Evolutionary conservation across 352 stramenopile species (phyloP), one percentile per base, ranked within the genome.

Genomic region (Pelagophyceae sp.): DNA sequence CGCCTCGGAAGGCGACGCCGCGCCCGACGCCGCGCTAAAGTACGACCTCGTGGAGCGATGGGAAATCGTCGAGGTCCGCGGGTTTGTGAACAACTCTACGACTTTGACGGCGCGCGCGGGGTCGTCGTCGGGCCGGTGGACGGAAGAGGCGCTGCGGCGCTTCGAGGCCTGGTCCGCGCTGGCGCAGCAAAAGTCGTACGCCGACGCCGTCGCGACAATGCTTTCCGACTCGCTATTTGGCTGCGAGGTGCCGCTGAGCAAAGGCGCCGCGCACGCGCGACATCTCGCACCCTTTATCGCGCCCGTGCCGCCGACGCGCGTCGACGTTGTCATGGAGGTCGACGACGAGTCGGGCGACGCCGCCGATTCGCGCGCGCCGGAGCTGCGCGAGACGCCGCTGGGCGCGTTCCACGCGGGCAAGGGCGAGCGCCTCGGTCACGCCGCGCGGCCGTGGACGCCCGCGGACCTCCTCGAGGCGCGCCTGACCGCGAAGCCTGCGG

Each of bases 161-260:
- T 74, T 51, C 35, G 35, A 58, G 2, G 11, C 67, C 20, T 74
- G 67, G 67, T 1, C 2, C 15, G n/a, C 35, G 15, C 2, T 58
- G 1, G 35, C 38, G 15, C 3, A 51, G 35, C 35, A 37, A 3
- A 2, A 15, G 33, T 38, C 67, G 0, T 74, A 74, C n/a, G 11
- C 67, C 17, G 33, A 50, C 35, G 67, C 67, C 2, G 67, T 74
- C 67, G 23, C 17, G 33, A 37, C 67, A 19, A 74, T 74, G 67
- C 5, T 58, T 2, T 54, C 33, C 20, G 67, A 74, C 38, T 74
- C 67, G 2, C 2, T 74, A 1, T 74, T 74, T n/a, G 35, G 67
- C 35, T 35, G 35, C 35, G 11, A 54, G 67, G 5, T 37, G 67
- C 29, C 35, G 35, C 0, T 23, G 67, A 71, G 61, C 29, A 54